These are phyloP conservation scores for Acer negundo DNA, from an alignment of 345 rosid genomes.

Conservation along the genomic window DNA sequence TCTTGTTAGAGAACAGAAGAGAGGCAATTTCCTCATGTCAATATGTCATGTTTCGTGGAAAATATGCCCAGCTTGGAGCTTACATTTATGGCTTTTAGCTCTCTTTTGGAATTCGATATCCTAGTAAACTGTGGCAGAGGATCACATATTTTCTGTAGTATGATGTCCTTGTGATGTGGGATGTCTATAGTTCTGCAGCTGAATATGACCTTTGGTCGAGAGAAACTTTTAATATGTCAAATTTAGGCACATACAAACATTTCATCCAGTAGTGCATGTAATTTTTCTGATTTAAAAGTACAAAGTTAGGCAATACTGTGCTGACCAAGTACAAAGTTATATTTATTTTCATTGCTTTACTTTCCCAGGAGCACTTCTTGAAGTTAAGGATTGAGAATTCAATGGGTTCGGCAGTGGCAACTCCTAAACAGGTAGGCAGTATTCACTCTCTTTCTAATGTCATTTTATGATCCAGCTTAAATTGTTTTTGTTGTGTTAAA, in stretches of 20 bases:
- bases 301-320: not conserved
- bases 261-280: not conserved
- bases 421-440: conserved; percentile 72
- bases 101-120: not conserved
- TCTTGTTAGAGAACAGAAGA: not conserved
- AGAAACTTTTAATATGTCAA: not conserved
- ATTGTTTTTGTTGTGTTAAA: no score
- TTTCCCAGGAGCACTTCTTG: conserved; percentile 79
- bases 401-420: conserved; percentile 78
- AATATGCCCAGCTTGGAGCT: not conserved
- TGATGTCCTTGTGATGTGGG: conserved; percentile 3
- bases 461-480: no score
- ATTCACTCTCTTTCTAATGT: no score
- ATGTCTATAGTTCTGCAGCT: not conserved
- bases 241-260: not conserved
- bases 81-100: not conserved
- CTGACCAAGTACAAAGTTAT: not conserved
- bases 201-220: not conserved
- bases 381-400: conserved; percentile 82
- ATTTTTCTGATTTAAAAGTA: not conserved
- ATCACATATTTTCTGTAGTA: not conserved
- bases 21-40: not conserved
- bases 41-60: not conserved
- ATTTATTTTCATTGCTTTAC: not conserved
- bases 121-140: not conserved